Percentiles rank a stretch among this genome's conserved stretches.
phyloP scores from a whole-genome alignment of 805 yeast species.

The Saturnispora quitensis region DNA sequence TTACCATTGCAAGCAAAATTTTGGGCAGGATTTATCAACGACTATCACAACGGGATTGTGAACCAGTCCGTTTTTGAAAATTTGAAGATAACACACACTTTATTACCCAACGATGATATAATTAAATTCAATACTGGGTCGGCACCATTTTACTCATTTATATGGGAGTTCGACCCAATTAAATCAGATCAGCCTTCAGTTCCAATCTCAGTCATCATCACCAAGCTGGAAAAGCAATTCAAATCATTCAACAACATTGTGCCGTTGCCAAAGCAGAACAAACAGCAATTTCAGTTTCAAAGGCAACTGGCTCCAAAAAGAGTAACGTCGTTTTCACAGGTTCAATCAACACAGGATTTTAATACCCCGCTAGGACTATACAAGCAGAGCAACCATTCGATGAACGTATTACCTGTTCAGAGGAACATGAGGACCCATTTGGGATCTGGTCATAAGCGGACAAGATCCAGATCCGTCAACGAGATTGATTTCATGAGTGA shows the following conservation, averaged over 20 bases:
- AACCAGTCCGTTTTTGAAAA: constrained; percentile 15
- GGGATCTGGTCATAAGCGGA: constrained; percentile 26
- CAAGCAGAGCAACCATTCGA: constrained; percentile 1
- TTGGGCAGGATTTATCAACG: constrained; percentile 26
- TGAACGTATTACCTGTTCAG: constrained; percentile 1
- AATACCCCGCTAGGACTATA: background rate
- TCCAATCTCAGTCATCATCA: constrained; percentile 21
- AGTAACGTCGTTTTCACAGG: background rate
- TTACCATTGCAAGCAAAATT: constrained; percentile 26
- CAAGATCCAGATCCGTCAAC: constrained; percentile 28
- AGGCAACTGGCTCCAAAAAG: background rate
- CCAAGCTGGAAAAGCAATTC: constrained; percentile 5
- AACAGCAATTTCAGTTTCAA: constrained; percentile 1
- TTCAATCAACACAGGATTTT: background rate
- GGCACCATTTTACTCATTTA: constrained; percentile 21
- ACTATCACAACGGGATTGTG: constrained; percentile 25
- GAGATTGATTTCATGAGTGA: constrained; percentile 19
- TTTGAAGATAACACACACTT: constrained; percentile 23
- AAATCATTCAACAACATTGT: background rate
- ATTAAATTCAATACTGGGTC: constrained; percentile 11
- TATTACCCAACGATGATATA: constrained; percentile 24
- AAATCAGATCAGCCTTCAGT: constrained; percentile 14
- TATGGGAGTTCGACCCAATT: constrained; percentile 25
- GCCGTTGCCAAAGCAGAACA: constrained; percentile 1
- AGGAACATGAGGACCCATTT: background rate